Base-by-base conservation (phyloP, 2,329 filamentous ascomycete genomes). In the Cladosporium austrohemisphaericum region DNA sequence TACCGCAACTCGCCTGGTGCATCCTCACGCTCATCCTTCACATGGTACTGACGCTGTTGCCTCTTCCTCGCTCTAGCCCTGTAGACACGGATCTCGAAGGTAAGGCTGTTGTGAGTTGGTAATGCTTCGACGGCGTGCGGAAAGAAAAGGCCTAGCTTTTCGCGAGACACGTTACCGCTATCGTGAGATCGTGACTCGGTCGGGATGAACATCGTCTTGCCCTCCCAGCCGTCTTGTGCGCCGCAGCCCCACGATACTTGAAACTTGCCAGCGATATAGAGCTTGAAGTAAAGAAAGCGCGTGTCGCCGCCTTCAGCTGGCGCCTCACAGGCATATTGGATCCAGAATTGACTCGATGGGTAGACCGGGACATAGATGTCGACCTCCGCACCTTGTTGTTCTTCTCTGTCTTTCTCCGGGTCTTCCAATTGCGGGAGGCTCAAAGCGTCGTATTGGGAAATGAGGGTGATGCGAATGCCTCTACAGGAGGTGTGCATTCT, bases 231-330 rank as follows among this genome's bases (percentile, higher is more conserved):
- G 10, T 76, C 65, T 13, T 69, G 62, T 41, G 65, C 66, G 2
- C 71, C 71, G 1, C 65, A 65, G 2, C 68, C 67, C 73, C 73
- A 77, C 52, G 62, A 74, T 8, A 72, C 59, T 11, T 74, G 54
- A 23, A 65, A 62, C 20, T 57, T 56, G 13, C 63, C 66, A 28
- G 71, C 64, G 52, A 73, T 59, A 53, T 68, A 68, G 23, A 76
- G 59, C 56, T 76, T 76, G 67, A 76, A 76, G 52, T 73, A 67
- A 51, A 69, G 73, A 52, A 56, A 64, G 9, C 46, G 54, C 47
- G 41, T 51, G 0, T 46, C 49, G 1, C 28, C 26, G 3, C 25
- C 43, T n/a, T 32, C 59, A 60, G 5, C 52, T 55, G 49, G 69
- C 54, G 13, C 36, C n/a, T 50, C 44, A 31, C 59, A 60, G 18